Conservation (phyloP, 2,329 filamentous ascomycete species). For the Colletotrichum theobromicola region DNA sequence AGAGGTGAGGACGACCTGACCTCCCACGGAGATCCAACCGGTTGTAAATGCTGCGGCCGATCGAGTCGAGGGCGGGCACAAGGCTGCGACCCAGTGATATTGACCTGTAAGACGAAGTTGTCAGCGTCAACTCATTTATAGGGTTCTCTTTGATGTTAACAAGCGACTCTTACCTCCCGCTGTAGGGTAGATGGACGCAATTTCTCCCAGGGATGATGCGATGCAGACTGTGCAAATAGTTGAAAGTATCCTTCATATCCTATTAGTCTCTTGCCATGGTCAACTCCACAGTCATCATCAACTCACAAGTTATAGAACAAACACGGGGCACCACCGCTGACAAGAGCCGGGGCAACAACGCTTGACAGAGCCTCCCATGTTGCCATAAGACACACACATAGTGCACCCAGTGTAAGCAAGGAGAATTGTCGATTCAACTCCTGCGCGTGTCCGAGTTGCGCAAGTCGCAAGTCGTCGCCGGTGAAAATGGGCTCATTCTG, state of each 20-base stretch:
- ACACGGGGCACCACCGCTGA: constrained; percentile 50
- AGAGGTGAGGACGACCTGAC: constrained; percentile 49
- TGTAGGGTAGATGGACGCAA: constrained; percentile 41
- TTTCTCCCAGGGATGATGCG: constrained; percentile 43
- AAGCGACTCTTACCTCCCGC: constrained; percentile 30
- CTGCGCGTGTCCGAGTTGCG: constrained; percentile 31
- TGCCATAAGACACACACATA: constrained; percentile 54
- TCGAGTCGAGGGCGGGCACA: constrained; percentile 37
- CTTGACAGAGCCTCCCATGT: constrained; percentile 56
- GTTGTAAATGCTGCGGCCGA: constrained; percentile 44
- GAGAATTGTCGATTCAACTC: constrained; percentile 40
- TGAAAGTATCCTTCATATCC: constrained; percentile 39
- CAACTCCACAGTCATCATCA: constrained; percentile 18
- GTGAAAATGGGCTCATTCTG: neutral
- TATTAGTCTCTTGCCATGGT: neutral
- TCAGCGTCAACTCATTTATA: neutral
- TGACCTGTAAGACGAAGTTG: constrained; percentile 33
- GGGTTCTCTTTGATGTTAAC: neutral
- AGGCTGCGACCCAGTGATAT: constrained; percentile 50
- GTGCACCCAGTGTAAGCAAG: constrained; percentile 45
- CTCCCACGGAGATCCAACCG: constrained; percentile 51
- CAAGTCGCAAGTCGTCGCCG: constrained; percentile 26
- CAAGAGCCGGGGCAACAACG: constrained; percentile 48
- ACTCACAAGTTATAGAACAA: constrained; percentile 49
- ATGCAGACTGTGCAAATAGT: constrained; percentile 44